Percentiles rank a stretch among this genome's conserved stretches.
Conservation (phyloP, 2,329 filamentous ascomycete genomes). For the Arthrobotrys entomopaga region DNA sequence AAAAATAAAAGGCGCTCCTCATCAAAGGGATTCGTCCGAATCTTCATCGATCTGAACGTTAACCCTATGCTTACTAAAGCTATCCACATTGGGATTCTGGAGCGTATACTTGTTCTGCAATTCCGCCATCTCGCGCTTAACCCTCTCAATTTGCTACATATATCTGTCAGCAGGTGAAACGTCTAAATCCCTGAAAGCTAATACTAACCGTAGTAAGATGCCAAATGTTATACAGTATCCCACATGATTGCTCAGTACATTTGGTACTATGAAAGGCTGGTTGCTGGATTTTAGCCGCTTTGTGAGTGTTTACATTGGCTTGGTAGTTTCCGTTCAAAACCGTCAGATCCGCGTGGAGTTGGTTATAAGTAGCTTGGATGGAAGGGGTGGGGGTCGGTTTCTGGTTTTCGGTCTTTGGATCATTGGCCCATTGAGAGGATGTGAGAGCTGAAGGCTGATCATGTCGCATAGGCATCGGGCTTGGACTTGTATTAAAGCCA, state of each 20-base stretch:
- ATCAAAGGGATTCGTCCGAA: too few relatives aligned
- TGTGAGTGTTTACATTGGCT: background rate
- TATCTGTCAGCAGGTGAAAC: background rate
- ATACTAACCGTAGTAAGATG: too few relatives aligned
- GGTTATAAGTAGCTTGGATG: background rate
- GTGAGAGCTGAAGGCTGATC: background rate
- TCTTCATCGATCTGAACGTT: too few relatives aligned
- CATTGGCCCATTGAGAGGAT: slow-evolving; percentile 3
- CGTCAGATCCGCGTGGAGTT: background rate
- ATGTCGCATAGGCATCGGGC: too few relatives aligned
- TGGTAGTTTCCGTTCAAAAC: background rate
- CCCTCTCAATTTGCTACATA: background rate
- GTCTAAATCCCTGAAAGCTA: background rate
- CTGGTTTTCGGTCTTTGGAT: background rate
- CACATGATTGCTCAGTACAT: background rate
- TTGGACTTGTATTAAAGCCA: slow-evolving; percentile 11
- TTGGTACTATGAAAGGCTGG: background rate
- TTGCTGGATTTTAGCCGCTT: background rate
- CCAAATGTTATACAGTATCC: background rate
- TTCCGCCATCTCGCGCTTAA: background rate
- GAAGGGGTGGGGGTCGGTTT: background rate
- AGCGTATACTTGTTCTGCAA: slow-evolving; percentile 9
- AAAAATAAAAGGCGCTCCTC: too few relatives aligned
- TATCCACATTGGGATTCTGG: too few relatives aligned
- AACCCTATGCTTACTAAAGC: too few relatives aligned